Evolutionary conservation across 495 filamentous ascomycete genomes (phyloP), one percentile per base, ranked within the genome.

Genomic region (Penicillium psychrofluorescens): DNA sequence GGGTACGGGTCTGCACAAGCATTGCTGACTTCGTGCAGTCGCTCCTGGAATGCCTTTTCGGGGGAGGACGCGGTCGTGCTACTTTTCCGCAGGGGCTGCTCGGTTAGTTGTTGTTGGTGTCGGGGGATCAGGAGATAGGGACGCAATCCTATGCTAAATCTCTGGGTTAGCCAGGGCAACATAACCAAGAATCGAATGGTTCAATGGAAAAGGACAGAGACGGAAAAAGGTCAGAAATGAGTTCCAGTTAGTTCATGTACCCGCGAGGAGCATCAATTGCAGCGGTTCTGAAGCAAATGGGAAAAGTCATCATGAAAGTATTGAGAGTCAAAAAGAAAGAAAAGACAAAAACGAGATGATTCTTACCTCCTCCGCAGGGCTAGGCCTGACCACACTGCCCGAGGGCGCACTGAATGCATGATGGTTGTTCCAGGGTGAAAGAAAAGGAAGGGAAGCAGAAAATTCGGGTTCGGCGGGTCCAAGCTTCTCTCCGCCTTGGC

Each of bases 231-330:
- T 53, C 52, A 55, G 56, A 48, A 32, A 45, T 51, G 40, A 52
- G 49, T 44, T 65, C 63, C 62, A 39, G 48, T 64, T 44, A 51
- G 62, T 61, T 74, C 70, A 74, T 59, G 50, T 58, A 55, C 51
- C 56, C 63, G 53, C 36, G 49, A 58, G 53, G 61, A 67, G 76
- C 76, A 79, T 92, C 87, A 90, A 81, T 85, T 86, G 90, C 90
- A 95, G 88, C 89, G 90, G 89, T 95, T 95, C 90, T 81, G 70
- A 55, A 66, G 62, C 59, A 62, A 53, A 51, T 54, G 49, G 54
- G 55, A 57, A 63, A 67, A 61, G 61, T 81, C 78, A 75, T 81
- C 78, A 71, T 67, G n/a, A 44, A 22, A 35, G 28, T 30, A 38
- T 47, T 11, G 34, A 22, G 4, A 12, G 29, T 9, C 33, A 33